These are phyloP conservation scores for Boletus bicolor DNA, from an alignment of 768 basidiomycete species.

Conservation along the genomic window DNA sequence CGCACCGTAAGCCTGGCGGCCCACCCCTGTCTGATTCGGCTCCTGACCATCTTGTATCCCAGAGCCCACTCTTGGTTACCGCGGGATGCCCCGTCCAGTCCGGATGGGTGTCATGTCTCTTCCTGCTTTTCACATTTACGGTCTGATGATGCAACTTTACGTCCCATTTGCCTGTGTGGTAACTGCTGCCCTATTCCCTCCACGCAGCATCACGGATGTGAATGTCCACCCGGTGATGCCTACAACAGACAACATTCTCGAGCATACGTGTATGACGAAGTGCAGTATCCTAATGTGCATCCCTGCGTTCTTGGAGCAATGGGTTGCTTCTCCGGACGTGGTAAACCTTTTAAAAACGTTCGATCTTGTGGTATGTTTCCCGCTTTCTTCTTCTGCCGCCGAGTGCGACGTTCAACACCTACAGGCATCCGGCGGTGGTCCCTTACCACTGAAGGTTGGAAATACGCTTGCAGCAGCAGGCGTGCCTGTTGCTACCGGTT, in stretches of 20 bases:
- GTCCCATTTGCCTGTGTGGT: constrained; percentile 28
- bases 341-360: not conserved
- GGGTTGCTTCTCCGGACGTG: constrained; percentile 3
- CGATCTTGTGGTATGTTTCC: not conserved
- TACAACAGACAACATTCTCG: constrained; percentile 18
- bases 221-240: constrained; percentile 13
- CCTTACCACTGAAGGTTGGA: constrained; percentile 11
- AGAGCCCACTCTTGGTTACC: constrained; percentile 3
- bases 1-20: constrained; percentile 26
- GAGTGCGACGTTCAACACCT: not conserved
- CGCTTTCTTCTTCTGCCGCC: no score
- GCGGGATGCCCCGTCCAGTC: not conserved
- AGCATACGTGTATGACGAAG: constrained; percentile 4
- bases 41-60: not conserved
- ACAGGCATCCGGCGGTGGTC: constrained; percentile 13
- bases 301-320: constrained; percentile 20
- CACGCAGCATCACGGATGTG: constrained; percentile 2
- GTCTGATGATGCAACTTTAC: constrained; percentile 32
- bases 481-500: constrained; percentile 9
- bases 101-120: constrained; percentile 30
- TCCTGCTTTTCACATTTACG: constrained; percentile 40
- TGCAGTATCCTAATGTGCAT: constrained; percentile 12
- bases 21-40: no score
- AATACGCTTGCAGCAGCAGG: constrained; percentile 12
- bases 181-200: constrained; percentile 34